A percentile compares a stretch with the other conserved stretches of the same genome.
phyloP scores from a whole-genome alignment of 306 rosid species.

The Astragalus membranaceus region DNA sequence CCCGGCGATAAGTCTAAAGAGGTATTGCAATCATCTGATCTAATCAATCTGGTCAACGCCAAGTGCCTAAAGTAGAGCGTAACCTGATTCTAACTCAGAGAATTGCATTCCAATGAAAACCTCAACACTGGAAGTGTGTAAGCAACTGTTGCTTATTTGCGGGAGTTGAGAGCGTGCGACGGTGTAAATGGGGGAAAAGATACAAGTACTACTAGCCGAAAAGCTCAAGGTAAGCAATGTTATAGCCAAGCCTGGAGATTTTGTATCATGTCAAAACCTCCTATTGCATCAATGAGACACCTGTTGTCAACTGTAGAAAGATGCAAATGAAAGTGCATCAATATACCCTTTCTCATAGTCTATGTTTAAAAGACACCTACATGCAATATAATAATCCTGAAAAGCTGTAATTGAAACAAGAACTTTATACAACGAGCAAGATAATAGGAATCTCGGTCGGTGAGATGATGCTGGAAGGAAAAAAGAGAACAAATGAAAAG shows the following conservation, averaged over 20 bases:
- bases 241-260: no score
- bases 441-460: conserved; percentile 13
- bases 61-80: neutral
- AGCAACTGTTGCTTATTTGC: neutral
- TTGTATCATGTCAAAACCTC: no score
- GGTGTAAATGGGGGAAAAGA: neutral
- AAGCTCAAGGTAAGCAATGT: neutral
- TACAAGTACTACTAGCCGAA: neutral
- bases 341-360: neutral
- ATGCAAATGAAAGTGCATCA: neutral
- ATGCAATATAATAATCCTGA: conserved; percentile 27
- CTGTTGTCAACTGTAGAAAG: neutral
- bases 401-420: conserved; percentile 31
- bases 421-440: conserved; percentile 37
- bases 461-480: conserved; percentile 13
- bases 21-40: no score
- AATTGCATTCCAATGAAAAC: neutral
- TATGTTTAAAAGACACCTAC: conserved; percentile 24
- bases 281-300: neutral
- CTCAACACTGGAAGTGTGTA: neutral
- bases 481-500: conserved; percentile 1
- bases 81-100: neutral
- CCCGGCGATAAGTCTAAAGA: no score
- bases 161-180: no score
- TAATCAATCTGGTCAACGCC: neutral